Percentiles rank a stretch among this genome's conserved stretches.
Conservation (phyloP, 2,329 filamentous ascomycete genomes). For the Bipolaris zeicola region DNA sequence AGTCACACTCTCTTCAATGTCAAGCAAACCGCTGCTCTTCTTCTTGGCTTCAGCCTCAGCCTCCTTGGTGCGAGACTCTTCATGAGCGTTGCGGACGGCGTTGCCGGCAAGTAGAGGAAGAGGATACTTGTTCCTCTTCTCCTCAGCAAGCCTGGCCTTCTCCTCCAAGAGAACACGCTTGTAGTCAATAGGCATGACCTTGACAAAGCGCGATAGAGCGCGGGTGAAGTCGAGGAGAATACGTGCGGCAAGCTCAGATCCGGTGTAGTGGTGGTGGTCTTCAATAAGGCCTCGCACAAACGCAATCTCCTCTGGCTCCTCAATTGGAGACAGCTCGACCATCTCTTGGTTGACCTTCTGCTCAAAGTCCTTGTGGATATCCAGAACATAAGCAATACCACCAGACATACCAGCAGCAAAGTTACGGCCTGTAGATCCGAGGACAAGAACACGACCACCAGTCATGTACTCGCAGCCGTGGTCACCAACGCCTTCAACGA, state of each 20-base stretch:
- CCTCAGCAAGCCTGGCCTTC: constrained; percentile 81
- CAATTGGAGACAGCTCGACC: constrained; percentile 85
- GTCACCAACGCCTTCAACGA: constrained; percentile 94
- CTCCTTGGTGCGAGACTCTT: constrained; percentile 60
- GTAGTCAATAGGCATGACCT: constrained; percentile 93
- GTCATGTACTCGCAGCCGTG: constrained; percentile 99
- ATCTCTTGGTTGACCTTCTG: constrained; percentile 96
- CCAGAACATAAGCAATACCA: constrained; percentile 93
- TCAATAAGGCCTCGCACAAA: constrained; percentile 90
- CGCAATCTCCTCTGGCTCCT: constrained; percentile 86
- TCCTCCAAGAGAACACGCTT: constrained; percentile 90
- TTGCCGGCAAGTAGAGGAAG: constrained; percentile 76
- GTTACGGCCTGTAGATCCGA: constrained; percentile 91
- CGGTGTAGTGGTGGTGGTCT: constrained; percentile 97
- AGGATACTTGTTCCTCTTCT: constrained; percentile 82
- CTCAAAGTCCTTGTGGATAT: constrained; percentile 86
- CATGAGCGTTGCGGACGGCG: constrained; percentile 59
- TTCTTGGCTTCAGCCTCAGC: constrained; percentile 67
- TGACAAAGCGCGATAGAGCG: constrained; percentile 87
- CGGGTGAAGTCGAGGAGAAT: constrained; percentile 95
- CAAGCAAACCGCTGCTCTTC: constrained; percentile 72
- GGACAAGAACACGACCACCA: constrained; percentile 84
- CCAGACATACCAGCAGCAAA: constrained; percentile 99
- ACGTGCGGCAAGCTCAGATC: constrained; percentile 90
- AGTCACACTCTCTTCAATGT: constrained; percentile 90